A percentile compares a stretch with the other conserved stretches of the same genome.
Conservation (phyloP, 1,284 basidiomycete genomes). For the Apiotrichum akiyoshidainum region DNA sequence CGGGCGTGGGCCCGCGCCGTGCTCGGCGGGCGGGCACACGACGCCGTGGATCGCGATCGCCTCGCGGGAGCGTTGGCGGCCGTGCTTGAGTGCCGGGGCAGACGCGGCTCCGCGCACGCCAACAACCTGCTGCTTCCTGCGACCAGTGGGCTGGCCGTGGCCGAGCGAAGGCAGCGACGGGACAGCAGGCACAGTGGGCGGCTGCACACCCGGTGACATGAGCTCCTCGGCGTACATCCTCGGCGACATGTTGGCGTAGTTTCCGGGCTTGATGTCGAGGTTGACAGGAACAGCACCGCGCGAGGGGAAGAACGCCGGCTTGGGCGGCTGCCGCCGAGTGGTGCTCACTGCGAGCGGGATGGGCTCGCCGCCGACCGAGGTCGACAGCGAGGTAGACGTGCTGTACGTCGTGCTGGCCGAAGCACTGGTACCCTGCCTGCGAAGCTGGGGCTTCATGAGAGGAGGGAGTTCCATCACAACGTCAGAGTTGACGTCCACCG, state of each 20-base stretch:
- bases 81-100: not conserved
- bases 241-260: not conserved
- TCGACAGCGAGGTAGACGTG: not conserved
- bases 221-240: no score
- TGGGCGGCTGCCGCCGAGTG: not conserved
- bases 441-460: not conserved
- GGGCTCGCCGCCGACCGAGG: not conserved
- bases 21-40: no score
- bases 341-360: not conserved
- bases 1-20: not conserved
- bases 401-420: not conserved
- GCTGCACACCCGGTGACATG: no score
- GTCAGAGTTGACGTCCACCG: not conserved
- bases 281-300: not conserved
- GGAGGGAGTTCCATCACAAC: not conserved
- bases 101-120: not conserved
- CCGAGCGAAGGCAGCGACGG: not conserved
- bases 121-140: not conserved
- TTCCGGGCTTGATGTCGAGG: not conserved
- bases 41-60: not conserved
- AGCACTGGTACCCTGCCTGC: not conserved
- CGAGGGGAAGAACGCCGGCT: not conserved
- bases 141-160: not conserved
- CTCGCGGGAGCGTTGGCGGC: not conserved
- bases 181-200: not conserved